Evolutionary conservation across 148 eudicot genomes (phyloP).

Genomic region (Cornus controversa): DNA sequence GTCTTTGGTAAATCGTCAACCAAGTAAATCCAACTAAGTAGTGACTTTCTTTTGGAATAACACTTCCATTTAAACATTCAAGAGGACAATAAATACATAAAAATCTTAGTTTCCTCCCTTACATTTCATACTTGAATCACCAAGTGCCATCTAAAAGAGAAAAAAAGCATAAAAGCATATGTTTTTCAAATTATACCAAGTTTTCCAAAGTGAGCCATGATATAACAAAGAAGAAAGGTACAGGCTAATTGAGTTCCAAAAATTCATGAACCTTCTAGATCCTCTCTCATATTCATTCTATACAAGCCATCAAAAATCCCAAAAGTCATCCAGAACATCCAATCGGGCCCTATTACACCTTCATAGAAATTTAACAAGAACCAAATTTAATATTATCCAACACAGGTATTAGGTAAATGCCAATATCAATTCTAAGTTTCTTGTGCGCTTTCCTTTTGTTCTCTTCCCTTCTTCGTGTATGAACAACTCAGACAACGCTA

Average conservation of each 20-base stretch:
- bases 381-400: slow-evolving; percentile 5
- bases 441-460: not conserved
- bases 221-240: not conserved
- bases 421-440: slow-evolving; percentile 12
- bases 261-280: not conserved
- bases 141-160: too few species aligned
- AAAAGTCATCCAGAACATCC: not conserved
- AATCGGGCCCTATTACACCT: not conserved
- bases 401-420: not conserved
- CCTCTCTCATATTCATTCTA: not conserved
- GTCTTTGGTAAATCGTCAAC: too few species aligned
- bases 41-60: too few species aligned
- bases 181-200: too few species aligned
- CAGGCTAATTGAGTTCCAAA: not conserved
- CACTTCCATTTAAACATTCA: too few species aligned
- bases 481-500: slow-evolving; percentile 61
- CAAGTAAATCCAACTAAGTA: too few species aligned
- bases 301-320: slow-evolving; percentile 5
- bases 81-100: too few species aligned
- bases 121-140: too few species aligned
- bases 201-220: too few species aligned
- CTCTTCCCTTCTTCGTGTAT: not conserved
- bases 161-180: too few species aligned
- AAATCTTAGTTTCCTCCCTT: too few species aligned
- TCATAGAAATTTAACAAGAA: not conserved